A percentile compares a stretch with the other conserved stretches of the same genome.
Evolutionary conservation across 2,329 filamentous ascomycete genomes (phyloP).

Genomic region (Trichoderma sp.): DNA sequence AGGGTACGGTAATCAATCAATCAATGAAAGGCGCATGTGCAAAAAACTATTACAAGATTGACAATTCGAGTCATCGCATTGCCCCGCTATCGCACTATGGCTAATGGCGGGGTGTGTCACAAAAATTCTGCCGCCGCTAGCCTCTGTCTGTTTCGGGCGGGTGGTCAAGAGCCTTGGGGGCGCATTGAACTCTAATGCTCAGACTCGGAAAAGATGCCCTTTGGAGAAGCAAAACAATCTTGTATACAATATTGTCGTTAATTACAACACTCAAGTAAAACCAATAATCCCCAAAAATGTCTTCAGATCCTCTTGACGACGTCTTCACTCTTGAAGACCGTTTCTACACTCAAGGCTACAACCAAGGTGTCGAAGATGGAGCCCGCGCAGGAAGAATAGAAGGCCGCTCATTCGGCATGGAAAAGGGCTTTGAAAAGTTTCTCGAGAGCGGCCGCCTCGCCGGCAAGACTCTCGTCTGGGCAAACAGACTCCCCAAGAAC

Average conservation of each 20-base stretch:
- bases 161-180: background rate
- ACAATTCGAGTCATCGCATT: conserved; percentile 17
- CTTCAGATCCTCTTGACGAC: conserved; percentile 54
- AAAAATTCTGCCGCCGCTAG: conserved; percentile 19
- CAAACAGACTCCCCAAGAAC: conserved; percentile 56
- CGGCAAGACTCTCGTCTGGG: conserved; percentile 80
- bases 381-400: conserved; percentile 76
- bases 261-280: background rate
- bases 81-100: conserved; percentile 18
- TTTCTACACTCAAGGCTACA: conserved; percentile 82
- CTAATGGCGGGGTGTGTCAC: conserved; percentile 19
- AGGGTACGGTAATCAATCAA: conserved; percentile 3
- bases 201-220: background rate
- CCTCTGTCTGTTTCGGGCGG: conserved; percentile 2
- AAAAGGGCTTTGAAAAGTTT: conserved; percentile 94
- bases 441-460: conserved; percentile 74
- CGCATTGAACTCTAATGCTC: background rate
- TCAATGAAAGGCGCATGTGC: conserved; percentile 16
- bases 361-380: conserved; percentile 73
- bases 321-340: conserved; percentile 60
- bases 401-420: conserved; percentile 84
- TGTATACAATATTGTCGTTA: background rate
- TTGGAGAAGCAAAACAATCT: background rate
- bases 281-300: conserved; percentile 20
- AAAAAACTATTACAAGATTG: background rate